Evolutionary conservation across 805 yeast genomes (phyloP).

Genomic region (Saturnispora kantuleensis): DNA sequence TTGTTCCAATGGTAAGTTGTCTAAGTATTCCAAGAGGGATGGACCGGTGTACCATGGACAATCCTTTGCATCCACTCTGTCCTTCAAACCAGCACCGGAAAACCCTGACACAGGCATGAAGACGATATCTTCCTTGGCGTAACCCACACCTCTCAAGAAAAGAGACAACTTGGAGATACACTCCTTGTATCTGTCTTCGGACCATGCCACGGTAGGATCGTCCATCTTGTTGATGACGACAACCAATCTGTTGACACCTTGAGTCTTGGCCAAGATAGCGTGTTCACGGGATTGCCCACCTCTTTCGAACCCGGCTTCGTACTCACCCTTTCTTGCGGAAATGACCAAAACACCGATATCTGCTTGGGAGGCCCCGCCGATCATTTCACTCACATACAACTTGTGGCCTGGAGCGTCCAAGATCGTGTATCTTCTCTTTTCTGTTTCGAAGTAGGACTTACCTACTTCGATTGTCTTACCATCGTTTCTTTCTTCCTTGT

Average conservation of each 20-base stretch:
- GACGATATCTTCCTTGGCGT: constrained; percentile 73
- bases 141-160: constrained; percentile 85
- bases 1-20: constrained; percentile 66
- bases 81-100: constrained; percentile 95
- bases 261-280: constrained; percentile 93
- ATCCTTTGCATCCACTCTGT: constrained; percentile 55
- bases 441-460: constrained; percentile 95
- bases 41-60: constrained; percentile 97
- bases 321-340: constrained; percentile 98
- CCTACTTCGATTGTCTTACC: constrained; percentile 99
- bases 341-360: constrained; percentile 96
- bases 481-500: constrained; percentile 96
- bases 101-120: constrained; percentile 98
- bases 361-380: constrained; percentile 99
- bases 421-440: constrained; percentile 93
- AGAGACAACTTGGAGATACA: constrained; percentile 73
- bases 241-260: constrained; percentile 89
- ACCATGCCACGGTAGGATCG: constrained; percentile 94
- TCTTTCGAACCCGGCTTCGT: constrained; percentile 97
- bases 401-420: constrained; percentile 99
- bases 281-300: constrained; percentile 99
- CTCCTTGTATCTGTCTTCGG: constrained; percentile 91
- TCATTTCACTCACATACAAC: constrained; percentile 98
- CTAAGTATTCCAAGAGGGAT: constrained; percentile 81
- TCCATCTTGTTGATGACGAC: constrained; percentile 98